phyloP scores from a whole-genome alignment of 2,329 filamentous ascomycete genomes.

The Talaromyces funiculosus region DNA sequence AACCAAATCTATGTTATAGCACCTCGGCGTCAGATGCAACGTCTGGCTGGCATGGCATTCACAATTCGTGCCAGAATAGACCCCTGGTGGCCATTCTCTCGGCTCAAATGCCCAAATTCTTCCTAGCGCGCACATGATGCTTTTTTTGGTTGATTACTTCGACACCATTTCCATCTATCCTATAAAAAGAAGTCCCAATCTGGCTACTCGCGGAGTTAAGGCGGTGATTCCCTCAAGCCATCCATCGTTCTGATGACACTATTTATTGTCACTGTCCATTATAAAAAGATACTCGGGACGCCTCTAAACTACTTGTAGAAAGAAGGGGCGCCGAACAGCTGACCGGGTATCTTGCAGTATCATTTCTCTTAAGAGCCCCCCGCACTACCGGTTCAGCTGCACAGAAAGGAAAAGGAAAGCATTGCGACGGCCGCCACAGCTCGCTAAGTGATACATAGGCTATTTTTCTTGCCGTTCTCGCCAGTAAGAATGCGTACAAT shows the following conservation, averaged over 20 bases:
- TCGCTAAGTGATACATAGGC: not conserved
- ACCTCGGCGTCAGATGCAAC: not conserved
- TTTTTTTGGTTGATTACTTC: not conserved
- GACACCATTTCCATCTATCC: not conserved
- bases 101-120: not conserved
- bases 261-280: not conserved
- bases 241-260: not conserved
- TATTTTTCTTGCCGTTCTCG: not conserved
- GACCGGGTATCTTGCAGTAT: not conserved
- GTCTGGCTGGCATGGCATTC: not conserved
- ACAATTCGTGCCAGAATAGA: not conserved
- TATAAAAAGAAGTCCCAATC: not conserved
- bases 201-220: not conserved
- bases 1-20: not conserved
- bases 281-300: not conserved
- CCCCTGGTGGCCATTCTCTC: not conserved
- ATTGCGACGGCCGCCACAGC: not conserved
- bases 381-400: not conserved
- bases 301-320: not conserved
- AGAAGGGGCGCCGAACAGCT: conserved; percentile 2
- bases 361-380: not conserved
- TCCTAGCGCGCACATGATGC: not conserved
- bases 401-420: not conserved
- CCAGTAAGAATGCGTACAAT: not conserved
- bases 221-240: not conserved